Conservation (phyloP, 2,329 filamentous ascomycete species). For the Fusarium mexicanum region DNA sequence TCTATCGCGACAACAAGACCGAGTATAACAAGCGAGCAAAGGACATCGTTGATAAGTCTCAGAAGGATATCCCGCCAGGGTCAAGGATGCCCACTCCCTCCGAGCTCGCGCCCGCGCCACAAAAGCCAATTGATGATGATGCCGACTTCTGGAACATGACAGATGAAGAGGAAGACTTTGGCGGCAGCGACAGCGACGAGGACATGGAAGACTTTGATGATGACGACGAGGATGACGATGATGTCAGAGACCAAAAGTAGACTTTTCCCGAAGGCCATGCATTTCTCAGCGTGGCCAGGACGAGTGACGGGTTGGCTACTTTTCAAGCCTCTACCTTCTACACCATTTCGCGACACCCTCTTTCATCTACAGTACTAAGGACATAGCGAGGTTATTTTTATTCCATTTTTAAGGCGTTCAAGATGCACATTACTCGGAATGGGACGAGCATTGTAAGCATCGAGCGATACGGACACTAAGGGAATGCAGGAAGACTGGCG, state of each 20-base stretch:
- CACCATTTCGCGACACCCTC: constrained; percentile 15
- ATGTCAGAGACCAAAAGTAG: constrained; percentile 51
- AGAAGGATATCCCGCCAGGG: constrained; percentile 79
- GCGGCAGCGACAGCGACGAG: constrained; percentile 75
- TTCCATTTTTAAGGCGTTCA: constrained; percentile 35
- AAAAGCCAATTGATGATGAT: constrained; percentile 71
- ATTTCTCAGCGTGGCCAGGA: neutral
- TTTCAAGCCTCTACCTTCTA: neutral
- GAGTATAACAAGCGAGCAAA: constrained; percentile 76
- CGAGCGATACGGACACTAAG: constrained; percentile 15
- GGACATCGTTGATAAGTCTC: constrained; percentile 76
- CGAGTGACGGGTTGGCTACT: neutral
- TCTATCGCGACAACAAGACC: constrained; percentile 78
- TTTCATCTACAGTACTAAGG: constrained; percentile 26
- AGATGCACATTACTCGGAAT: constrained; percentile 21
- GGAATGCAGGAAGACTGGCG: constrained; percentile 16
- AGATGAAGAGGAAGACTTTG: constrained; percentile 81
- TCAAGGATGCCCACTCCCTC: constrained; percentile 84
- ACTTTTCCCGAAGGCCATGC: neutral
- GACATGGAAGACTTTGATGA: constrained; percentile 70
- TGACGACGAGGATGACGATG: constrained; percentile 64
- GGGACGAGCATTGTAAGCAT: constrained; percentile 12
- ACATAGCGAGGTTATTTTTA: constrained; percentile 41
- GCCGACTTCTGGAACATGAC: constrained; percentile 85
- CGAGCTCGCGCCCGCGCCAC: constrained; percentile 68